phyloP scores from a whole-genome alignment of 2,329 filamentous ascomycete genomes.

The Byssothecium circinans region DNA sequence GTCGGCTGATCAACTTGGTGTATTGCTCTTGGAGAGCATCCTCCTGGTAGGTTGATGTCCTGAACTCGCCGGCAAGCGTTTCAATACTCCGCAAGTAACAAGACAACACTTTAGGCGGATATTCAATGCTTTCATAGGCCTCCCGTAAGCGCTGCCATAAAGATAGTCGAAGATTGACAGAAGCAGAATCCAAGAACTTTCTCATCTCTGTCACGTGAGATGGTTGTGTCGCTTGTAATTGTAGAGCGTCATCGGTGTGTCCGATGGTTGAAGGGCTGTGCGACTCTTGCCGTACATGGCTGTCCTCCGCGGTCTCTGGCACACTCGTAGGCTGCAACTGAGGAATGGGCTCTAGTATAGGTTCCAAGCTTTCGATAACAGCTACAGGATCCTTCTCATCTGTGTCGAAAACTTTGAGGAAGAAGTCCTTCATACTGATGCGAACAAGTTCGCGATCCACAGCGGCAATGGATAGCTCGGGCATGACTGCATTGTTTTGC shows the following conservation, averaged over 20 bases:
- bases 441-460: slow-evolving; percentile 90
- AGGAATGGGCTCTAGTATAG: slow-evolving; percentile 72
- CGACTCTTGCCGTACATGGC: slow-evolving; percentile 11
- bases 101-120: slow-evolving; percentile 83
- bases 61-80: slow-evolving; percentile 73
- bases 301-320: slow-evolving; percentile 9
- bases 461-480: slow-evolving; percentile 78
- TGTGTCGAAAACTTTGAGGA: slow-evolving; percentile 83
- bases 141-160: slow-evolving; percentile 90
- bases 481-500: slow-evolving; percentile 85
- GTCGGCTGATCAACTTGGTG: slow-evolving; percentile 70
- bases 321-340: slow-evolving; percentile 1
- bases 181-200: slow-evolving; percentile 80
- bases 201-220: slow-evolving; percentile 70
- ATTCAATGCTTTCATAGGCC: slow-evolving; percentile 83
- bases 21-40: slow-evolving; percentile 66
- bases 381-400: slow-evolving; percentile 78
- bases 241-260: slow-evolving; percentile 5
- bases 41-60: slow-evolving; percentile 59
- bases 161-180: slow-evolving; percentile 79
- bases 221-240: slow-evolving; percentile 12
- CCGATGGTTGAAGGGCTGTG: slow-evolving; percentile 16
- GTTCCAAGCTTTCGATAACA: slow-evolving; percentile 89
- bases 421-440: slow-evolving; percentile 95
- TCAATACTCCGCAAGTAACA: slow-evolving; percentile 86